Base-by-base conservation (phyloP, 1,284 basidiomycete species). In the Ustilago sp. region DNA sequence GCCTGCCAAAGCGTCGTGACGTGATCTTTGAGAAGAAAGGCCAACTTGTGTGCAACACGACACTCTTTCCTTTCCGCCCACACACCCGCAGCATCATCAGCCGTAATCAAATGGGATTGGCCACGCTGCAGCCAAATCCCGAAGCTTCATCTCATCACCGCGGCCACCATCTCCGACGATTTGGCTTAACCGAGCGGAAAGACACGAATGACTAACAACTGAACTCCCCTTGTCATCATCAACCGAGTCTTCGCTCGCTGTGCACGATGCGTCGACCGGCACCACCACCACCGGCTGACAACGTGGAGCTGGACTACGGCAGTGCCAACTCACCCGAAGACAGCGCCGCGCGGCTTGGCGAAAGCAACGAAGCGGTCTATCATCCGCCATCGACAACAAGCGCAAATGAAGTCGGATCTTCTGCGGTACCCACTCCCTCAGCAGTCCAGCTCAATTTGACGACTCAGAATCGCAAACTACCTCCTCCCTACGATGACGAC, bases 281-380 rank as follows among this genome's bases (percentile, higher is more conserved):
- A 53, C 62, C 58, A 45, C 64, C 70, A 35, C 61, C 61, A 39
- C 54, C 61, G 7, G 23, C 31, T 5, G 72, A 74, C 12, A 68
- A 63, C 53, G 47, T 70, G 12, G 73, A 75, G 17, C 61, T 75
- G 17, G 73, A 75, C 58, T 75, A 75, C 36, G 73, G 73, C 50
- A 66, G 59, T 8, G 68, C 73, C 23, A 68, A 75, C 8, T 28
- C 28, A 32, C 39, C 63, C 1, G 15, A 34, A 11, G 32, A 35
- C 1, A 50, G 32, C 47, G 39, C 7, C 4, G 17, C 59, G 17
- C 52, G 50, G 35, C 23, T 32, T 6, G 19, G 31, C 7, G 28
- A 17, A 32, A 36, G 38, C 28, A 23, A 59, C 23, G 39, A 47
- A 57, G 39, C 35, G 28, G 45, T 23, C 5, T 3, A 41, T 31